These are phyloP conservation scores for Solanum pinnatisectum DNA, from an alignment of 257 asterid species.

Conservation along the genomic window DNA sequence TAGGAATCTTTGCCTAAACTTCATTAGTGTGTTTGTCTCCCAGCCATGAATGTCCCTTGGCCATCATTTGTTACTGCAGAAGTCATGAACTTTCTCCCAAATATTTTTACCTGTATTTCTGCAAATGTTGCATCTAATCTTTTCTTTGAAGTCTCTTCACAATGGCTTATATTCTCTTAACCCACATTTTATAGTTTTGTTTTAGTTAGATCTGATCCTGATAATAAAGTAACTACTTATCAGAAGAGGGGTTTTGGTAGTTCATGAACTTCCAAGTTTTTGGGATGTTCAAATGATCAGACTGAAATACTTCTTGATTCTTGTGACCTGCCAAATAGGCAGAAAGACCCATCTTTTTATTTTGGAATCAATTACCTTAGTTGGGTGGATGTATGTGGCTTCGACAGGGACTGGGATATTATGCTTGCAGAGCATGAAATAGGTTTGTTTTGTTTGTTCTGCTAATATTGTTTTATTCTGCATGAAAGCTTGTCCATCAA, in stretches of 20 bases:
- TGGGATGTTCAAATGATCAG: neutral
- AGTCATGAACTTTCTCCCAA: neutral
- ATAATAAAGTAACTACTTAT: neutral
- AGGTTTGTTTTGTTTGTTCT: neutral
- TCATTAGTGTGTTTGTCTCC: neutral
- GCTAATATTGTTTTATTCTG: neutral
- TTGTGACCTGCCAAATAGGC: neutral
- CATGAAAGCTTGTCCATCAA: neutral
- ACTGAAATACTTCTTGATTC: neutral
- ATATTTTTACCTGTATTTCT: neutral
- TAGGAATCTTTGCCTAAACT: neutral
- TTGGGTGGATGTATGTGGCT: neutral
- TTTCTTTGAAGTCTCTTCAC: neutral
- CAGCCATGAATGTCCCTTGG: neutral
- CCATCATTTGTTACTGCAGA: neutral
- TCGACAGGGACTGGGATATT: neutral
- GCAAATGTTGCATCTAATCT: neutral
- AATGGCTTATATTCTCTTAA: neutral
- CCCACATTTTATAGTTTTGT: neutral
- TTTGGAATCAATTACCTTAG: neutral
- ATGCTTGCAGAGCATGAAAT: neutral
- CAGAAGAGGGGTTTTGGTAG: neutral
- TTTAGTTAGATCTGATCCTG: neutral
- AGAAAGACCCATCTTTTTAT: neutral
- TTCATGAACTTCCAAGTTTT: neutral